Conservation (phyloP, 805 yeast species). For the Monosporozyma solicola region DNA sequence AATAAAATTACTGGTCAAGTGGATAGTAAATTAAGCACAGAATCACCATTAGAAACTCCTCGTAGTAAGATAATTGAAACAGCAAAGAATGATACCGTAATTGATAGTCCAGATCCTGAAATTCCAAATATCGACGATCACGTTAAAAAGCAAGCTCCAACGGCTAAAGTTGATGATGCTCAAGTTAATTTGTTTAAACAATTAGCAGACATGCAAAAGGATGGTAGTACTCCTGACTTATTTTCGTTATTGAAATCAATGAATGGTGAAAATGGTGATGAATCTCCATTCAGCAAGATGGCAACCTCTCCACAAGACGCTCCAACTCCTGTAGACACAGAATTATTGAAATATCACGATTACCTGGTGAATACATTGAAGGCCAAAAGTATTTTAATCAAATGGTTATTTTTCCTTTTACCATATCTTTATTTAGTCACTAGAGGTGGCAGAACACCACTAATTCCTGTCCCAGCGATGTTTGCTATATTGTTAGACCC, state of each 20-base stretch:
- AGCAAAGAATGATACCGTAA: not conserved
- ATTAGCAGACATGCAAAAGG: conserved; percentile 19
- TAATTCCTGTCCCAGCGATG: conserved; percentile 1
- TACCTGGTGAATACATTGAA: conserved; percentile 23
- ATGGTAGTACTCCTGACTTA: conserved; percentile 18
- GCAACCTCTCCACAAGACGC: not conserved
- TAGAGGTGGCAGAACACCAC: conserved; percentile 8
- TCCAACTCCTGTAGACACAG: conserved; percentile 18
- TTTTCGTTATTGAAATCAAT: conserved; percentile 18
- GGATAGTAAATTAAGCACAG: conserved; percentile 31
- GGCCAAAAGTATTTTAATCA: conserved; percentile 23
- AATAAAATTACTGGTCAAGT: conserved; percentile 39
- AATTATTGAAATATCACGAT: conserved; percentile 21
- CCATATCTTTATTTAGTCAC: conserved; percentile 26
- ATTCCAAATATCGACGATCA: not conserved
- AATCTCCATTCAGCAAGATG: conserved; percentile 3
- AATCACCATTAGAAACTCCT: conserved; percentile 26
- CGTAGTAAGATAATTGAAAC: not conserved
- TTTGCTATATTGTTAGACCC: conserved; percentile 13
- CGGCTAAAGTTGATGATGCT: conserved; percentile 7
- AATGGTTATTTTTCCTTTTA: conserved; percentile 25
- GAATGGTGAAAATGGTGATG: conserved; percentile 6
- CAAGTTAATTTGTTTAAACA: conserved; percentile 24
- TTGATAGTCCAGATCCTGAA: not conserved
- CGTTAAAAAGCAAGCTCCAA: not conserved